These are phyloP conservation scores for Penicillium griseofulvum DNA, from an alignment of 2,329 filamentous ascomycete species.

Conservation along the genomic window DNA sequence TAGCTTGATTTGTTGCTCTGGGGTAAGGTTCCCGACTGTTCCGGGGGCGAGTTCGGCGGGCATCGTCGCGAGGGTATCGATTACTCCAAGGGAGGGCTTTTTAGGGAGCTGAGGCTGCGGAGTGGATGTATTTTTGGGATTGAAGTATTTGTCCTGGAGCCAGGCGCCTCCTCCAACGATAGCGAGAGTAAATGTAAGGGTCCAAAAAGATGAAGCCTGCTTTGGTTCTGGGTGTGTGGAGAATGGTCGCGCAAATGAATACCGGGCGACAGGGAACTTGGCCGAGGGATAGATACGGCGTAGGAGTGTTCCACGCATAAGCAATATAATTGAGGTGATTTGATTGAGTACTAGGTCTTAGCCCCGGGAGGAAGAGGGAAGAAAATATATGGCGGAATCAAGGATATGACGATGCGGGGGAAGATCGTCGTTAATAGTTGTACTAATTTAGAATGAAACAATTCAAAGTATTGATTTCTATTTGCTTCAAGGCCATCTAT, in stretches of 20 bases:
- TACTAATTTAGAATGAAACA: background rate
- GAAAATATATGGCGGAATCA: constrained; percentile 1
- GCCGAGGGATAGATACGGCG: constrained; percentile 35
- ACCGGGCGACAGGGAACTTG: constrained; percentile 22
- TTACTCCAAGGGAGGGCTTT: constrained; percentile 31
- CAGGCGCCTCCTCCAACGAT: constrained; percentile 37
- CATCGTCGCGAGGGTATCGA: constrained; percentile 40
- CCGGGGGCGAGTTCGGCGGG: constrained; percentile 49
- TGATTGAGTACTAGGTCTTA: constrained; percentile 3
- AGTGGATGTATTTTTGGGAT: constrained; percentile 12
- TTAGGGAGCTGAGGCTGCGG: constrained; percentile 13
- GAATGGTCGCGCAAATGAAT: constrained; percentile 25
- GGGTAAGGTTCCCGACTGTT: constrained; percentile 80
- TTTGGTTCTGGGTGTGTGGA: constrained; percentile 31
- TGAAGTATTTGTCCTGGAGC: constrained; percentile 33
- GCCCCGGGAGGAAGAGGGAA: background rate
- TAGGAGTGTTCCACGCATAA: constrained; percentile 35
- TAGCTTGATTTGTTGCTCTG: constrained; percentile 83
- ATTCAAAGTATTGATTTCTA: background rate
- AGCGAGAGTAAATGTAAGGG: constrained; percentile 33
- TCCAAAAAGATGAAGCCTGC: constrained; percentile 40
- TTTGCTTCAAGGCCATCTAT: background rate
- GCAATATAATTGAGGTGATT: constrained; percentile 14
- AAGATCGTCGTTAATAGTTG: background rate
- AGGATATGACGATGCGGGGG: constrained; percentile 9